phyloP scores from a whole-genome alignment of 139 green algal species.

The Closterium sp. region DNA sequence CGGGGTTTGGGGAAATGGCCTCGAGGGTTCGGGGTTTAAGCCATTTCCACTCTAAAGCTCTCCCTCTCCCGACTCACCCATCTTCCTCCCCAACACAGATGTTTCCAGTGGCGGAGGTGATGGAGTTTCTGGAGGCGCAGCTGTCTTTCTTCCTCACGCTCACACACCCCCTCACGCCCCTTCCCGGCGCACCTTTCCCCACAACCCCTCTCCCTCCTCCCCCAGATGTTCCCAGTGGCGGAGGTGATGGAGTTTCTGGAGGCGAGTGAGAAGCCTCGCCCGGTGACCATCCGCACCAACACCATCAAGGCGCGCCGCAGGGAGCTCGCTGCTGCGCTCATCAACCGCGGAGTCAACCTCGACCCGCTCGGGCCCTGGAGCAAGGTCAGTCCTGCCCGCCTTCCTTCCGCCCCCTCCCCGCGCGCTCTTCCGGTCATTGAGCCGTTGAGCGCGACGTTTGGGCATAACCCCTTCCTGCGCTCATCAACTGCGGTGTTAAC shows the following conservation, averaged over 20 bases:
- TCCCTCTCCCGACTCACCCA: not conserved
- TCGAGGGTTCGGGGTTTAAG: too few relatives aligned
- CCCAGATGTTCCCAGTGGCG: constrained; percentile 47
- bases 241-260: constrained; percentile 60
- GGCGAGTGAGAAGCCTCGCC: constrained; percentile 61
- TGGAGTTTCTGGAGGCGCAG: constrained; percentile 55
- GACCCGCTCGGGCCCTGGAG: constrained; percentile 96
- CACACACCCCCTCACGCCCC: not conserved
- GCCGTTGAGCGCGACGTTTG: constrained; percentile 53
- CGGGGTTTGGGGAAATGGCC: too few relatives aligned
- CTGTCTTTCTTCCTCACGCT: not conserved
- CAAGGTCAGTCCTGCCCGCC: constrained; percentile 62
- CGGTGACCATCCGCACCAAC: constrained; percentile 85
- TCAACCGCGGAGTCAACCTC: constrained; percentile 95
- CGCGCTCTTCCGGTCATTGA: constrained; percentile 38
- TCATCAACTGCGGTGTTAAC: constrained; percentile 95
- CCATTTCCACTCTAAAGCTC: too few relatives aligned
- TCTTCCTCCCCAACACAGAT: not conserved
- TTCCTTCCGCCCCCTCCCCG: not conserved
- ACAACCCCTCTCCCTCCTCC: too few relatives aligned
- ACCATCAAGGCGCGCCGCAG: constrained; percentile 81
- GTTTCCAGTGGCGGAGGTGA: constrained; percentile 44
- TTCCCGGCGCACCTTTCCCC: not conserved
- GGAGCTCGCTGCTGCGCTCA: constrained; percentile 91
- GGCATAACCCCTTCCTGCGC: constrained; percentile 83